Conservation (phyloP, 768 basidiomycete genomes). For the Tricholoma terreum region DNA sequence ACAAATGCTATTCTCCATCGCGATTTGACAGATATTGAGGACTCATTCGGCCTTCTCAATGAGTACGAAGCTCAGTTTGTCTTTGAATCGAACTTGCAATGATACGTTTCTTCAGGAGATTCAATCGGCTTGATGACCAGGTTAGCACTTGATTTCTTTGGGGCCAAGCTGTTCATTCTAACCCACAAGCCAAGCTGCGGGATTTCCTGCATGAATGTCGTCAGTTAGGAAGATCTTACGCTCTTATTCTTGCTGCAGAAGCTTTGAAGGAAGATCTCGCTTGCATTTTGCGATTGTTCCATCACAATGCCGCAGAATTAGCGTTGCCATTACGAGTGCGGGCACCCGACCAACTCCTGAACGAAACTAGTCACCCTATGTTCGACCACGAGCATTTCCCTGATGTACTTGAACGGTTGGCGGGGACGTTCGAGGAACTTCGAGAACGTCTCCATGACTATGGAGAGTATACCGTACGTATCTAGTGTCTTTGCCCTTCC, state of each 20-base stretch:
- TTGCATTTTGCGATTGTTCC: slow-evolving; percentile 8
- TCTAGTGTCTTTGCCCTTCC: too few species aligned
- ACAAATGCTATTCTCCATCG: neutral
- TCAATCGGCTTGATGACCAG: too few species aligned
- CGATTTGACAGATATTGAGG: neutral
- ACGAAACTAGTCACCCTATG: neutral
- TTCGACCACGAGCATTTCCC: slow-evolving; percentile 1
- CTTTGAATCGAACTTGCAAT: too few species aligned
- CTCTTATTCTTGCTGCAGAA: slow-evolving; percentile 13
- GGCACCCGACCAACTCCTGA: neutral
- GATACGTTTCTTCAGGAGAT: too few species aligned
- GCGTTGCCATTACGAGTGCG: neutral
- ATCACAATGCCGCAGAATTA: slow-evolving; percentile 6
- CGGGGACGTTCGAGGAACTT: slow-evolving; percentile 9
- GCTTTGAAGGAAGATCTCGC: slow-evolving; percentile 13
- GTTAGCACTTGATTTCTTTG: too few species aligned
- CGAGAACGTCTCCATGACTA: slow-evolving; percentile 15
- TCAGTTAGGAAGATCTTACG: slow-evolving; percentile 16
- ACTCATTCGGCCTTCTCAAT: neutral
- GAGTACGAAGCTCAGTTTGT: neutral
- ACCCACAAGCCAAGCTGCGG: slow-evolving; percentile 7
- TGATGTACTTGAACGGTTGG: slow-evolving; percentile 7
- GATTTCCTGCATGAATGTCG: slow-evolving; percentile 10
- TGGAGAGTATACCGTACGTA: slow-evolving; percentile 17
- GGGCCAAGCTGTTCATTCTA: too few species aligned